Base-by-base conservation (phyloP, 768 basidiomycete genomes). In the Crepidotus variabilis region DNA sequence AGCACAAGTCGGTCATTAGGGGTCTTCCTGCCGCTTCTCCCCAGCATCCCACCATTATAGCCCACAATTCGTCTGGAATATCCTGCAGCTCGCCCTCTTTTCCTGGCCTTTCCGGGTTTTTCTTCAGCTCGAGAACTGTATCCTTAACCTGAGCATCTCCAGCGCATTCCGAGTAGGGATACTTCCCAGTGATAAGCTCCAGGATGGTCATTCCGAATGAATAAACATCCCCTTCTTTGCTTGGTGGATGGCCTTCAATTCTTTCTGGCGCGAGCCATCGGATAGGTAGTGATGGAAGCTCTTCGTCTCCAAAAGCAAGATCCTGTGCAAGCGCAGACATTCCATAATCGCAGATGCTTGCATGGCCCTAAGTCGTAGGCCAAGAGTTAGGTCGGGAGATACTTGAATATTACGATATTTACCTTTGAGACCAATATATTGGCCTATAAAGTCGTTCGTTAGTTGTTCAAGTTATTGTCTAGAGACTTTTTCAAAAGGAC, bases 191-290 rank as follows among this genome's bases (percentile, higher is more conserved):
- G 34, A 83, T 63, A 47, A 84, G 75, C 60, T 86, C 84, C 23
- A 86, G 72, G 32, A 82, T 72, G 10, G 80, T 74, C 85, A 86
- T 86, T 10, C 76, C 79, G 52, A 76, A 86, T 3, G 81, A 80
- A 59, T 84, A 86, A 0, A 77, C 69, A 61, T 86, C 85, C 10
- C 78, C 75, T 36, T 70, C 68, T 0, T 77, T 76, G 36, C 48
- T 50, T n/a, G 55, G 32, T 28, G 72, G 68, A 8, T 69, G 71
- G n/a, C 75, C 76, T 14, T 75, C 69, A 51, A 78, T 78, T 52
- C 84, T 70, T 61, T 85, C 84, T 1, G 85, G 85, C 6, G 85
- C 81, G 22, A 82, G 72, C 83, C 84, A 86, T 7, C 85, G 77
- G 5, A 20, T 14, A 16, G 39, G 18, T 20, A 43, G 39, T 43